Base-by-base conservation (phyloP, 1,284 basidiomycete genomes). In the Lignosus rhinocerotis region DNA sequence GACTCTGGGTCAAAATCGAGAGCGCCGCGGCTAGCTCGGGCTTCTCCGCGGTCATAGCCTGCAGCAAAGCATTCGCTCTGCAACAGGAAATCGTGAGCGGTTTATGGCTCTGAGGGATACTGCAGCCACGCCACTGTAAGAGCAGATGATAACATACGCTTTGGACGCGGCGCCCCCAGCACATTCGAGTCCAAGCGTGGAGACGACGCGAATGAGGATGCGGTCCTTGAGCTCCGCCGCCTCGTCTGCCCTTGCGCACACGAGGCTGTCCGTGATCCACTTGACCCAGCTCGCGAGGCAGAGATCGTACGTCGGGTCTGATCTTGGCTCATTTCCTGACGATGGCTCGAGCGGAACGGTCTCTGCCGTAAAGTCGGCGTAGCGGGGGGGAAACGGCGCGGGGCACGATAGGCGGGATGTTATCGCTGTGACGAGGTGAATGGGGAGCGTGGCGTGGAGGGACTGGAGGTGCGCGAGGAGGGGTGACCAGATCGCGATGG, bases 401-500 rank as follows among this genome's bases (percentile, higher is more conserved):
- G 51, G 43, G 67, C 70, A 31, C 66, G 57, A 33, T 17, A 91
- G 73, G 16, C 69, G 63, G 1, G 78, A 70, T 47, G 85, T 65
- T 46, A 86, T 82, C 7, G 77, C 78, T n/a, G 75, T 72, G 33
- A 82, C 73, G 25, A 95, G 77, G 5, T 80, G 68, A 3, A 73
- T 68, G 1, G 80, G 70, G 53, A 94, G 84, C 17, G 76, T 74
- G 0, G 81, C 70, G 69, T 91, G 87, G 8, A 82, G 72, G 19
- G 75, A 63, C 36, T 82, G 77, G n/a, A 94, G 67, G 64, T 88
- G 83, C 1, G 74, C 63, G 7, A 96, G 75, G 3, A 96, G 78
- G 0, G 88, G 86, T 0, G 77, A 71, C 93, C 94, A 96, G 46
- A 94, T 75, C 3, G 80, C 75, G 21, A 88, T 69, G 19, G 85